A percentile compares a stretch with the other conserved stretches of the same genome.
Evolutionary conservation across 2,329 filamentous ascomycete species (phyloP).

Genomic region (Esteya vermicola): DNA sequence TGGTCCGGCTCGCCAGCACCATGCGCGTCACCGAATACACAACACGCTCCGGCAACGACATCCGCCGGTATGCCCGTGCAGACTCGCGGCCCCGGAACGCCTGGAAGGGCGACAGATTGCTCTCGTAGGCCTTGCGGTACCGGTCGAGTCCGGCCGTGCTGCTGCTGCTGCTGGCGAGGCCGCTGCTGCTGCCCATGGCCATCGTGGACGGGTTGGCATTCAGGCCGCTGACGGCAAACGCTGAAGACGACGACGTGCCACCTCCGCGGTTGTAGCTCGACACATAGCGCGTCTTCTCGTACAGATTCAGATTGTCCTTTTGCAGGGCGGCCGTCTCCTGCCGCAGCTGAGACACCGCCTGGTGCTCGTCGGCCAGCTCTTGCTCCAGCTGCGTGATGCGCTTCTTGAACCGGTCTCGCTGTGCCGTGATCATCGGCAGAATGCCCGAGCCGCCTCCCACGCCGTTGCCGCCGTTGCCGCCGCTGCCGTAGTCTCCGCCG

Average conservation of each 20-base stretch:
- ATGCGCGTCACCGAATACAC: conserved; percentile 86
- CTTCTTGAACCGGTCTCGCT: conserved; percentile 96
- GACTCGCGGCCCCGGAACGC: conserved; percentile 91
- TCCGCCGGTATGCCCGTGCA: conserved; percentile 76
- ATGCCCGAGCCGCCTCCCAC: conserved; percentile 72
- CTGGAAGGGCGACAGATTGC: conserved; percentile 88
- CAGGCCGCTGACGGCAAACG: conserved; percentile 39
- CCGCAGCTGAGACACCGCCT: conserved; percentile 68
- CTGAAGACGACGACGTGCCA: conserved; percentile 47
- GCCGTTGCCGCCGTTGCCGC: neutral
- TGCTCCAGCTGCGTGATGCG: conserved; percentile 82
- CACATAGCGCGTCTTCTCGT: conserved; percentile 95
- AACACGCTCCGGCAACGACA: conserved; percentile 80
- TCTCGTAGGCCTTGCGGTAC: conserved; percentile 87
- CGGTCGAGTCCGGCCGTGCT: conserved; percentile 58
- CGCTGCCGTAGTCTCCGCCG: neutral
- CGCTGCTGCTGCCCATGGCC: conserved; percentile 28
- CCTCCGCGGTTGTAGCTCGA: conserved; percentile 71
- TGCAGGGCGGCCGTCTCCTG: conserved; percentile 87
- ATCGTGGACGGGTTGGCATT: conserved; percentile 67
- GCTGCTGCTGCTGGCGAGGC: conserved; percentile 29
- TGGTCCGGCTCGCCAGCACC: conserved; percentile 78
- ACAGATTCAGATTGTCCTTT: conserved; percentile 88
- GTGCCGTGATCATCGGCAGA: conserved; percentile 93
- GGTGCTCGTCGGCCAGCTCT: conserved; percentile 74